A percentile compares a stretch with the other conserved stretches of the same genome.
These are phyloP conservation scores for Pseudogymnoascus sp. DNA, from an alignment of 2,329 filamentous ascomycete species.

Conservation along the genomic window DNA sequence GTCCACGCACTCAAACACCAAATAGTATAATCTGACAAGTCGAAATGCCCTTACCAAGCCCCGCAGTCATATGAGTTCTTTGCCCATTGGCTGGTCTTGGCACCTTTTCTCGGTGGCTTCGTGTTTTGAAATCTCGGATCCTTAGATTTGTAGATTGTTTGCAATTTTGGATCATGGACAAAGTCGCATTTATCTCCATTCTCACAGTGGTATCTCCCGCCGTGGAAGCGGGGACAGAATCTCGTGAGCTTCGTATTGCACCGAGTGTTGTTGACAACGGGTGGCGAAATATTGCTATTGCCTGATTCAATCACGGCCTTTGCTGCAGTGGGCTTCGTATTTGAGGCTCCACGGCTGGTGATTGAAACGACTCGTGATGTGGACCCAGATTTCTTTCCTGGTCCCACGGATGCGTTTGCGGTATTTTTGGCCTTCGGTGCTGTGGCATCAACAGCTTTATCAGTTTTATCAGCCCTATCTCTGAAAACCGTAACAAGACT, in stretches of 20 bases:
- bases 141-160: background rate
- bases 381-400: background rate
- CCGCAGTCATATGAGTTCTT: constrained; percentile 8
- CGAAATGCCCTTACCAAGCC: constrained; percentile 4
- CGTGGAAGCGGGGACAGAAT: background rate
- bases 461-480: background rate
- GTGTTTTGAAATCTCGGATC: background rate
- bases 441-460: background rate
- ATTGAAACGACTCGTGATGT: background rate
- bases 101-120: background rate
- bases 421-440: background rate
- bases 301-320: background rate
- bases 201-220: constrained; percentile 1
- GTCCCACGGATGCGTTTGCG: background rate
- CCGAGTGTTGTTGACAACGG: background rate
- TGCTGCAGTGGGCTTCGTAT: background rate
- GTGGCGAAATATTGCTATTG: background rate
- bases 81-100: constrained; percentile 4
- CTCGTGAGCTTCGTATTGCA: background rate
- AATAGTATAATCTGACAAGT: background rate
- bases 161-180: background rate
- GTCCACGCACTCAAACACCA: background rate
- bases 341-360: background rate
- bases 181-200: background rate
- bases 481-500: constrained; percentile 1